Conservation (phyloP, 2,329 filamentous ascomycete genomes). For the Nothomitra cinnamomea region DNA sequence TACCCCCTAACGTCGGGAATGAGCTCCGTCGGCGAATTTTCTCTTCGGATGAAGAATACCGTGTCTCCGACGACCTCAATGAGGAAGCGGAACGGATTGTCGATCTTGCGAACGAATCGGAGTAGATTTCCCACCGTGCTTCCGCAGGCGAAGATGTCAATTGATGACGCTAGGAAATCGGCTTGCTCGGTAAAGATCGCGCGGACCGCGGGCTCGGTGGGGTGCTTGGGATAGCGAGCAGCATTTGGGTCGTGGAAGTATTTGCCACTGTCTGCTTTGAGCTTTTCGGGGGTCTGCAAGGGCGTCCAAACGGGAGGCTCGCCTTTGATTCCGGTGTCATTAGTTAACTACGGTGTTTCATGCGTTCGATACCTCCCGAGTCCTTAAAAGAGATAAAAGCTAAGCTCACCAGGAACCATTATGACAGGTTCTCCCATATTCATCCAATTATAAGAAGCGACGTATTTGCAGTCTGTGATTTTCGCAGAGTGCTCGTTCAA, state of each 20-base stretch:
- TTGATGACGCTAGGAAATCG: constrained; percentile 16
- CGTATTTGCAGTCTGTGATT: constrained; percentile 25
- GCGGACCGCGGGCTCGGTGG: constrained; percentile 28
- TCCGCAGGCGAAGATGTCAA: constrained; percentile 43
- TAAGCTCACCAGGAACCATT: constrained; percentile 26
- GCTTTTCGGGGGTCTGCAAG: constrained; percentile 15
- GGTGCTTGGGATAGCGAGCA: constrained; percentile 20
- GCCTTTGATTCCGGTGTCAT: constrained; percentile 22
- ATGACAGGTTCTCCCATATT: constrained; percentile 22
- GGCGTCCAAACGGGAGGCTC: constrained; percentile 35
- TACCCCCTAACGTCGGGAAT: constrained; percentile 41
- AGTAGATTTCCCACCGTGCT: constrained; percentile 45
- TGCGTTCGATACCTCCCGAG: not conserved
- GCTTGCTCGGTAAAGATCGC: constrained; percentile 25
- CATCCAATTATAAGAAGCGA: constrained; percentile 38
- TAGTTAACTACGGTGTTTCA: constrained; percentile 9
- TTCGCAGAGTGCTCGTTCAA: constrained; percentile 7
- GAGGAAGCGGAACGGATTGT: constrained; percentile 38
- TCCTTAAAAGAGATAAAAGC: not conserved
- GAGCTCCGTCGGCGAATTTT: constrained; percentile 39
- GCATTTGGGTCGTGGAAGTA: constrained; percentile 29
- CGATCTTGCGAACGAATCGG: constrained; percentile 31
- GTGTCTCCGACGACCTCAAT: constrained; percentile 38
- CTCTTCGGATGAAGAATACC: constrained; percentile 45
- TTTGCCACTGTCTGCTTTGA: constrained; percentile 26